These are phyloP conservation scores for Linnemannia schmuckeri DNA, from an alignment of 192 early-diverging fungal species.

Conservation along the genomic window DNA sequence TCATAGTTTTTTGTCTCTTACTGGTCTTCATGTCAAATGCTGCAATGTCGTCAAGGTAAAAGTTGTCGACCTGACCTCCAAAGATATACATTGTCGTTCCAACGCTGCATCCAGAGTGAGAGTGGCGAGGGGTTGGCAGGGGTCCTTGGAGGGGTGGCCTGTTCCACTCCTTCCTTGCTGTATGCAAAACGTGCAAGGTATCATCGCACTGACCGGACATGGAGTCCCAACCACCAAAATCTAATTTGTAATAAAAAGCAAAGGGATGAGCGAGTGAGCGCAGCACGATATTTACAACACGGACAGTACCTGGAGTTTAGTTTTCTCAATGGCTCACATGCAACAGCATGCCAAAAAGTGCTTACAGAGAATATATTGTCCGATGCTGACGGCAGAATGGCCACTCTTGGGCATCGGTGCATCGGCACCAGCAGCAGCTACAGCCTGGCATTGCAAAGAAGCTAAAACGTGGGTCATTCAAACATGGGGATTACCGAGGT, in stretches of 20 bases:
- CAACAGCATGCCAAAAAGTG: background rate
- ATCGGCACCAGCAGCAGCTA: constrained; percentile 54
- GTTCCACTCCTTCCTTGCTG: constrained; percentile 54
- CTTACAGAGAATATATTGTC: constrained; percentile 62
- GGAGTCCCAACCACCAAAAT: constrained; percentile 52
- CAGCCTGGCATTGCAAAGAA: constrained; percentile 38
- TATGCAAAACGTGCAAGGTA: constrained; percentile 48
- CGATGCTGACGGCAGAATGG: constrained; percentile 60
- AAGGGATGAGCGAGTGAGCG: constrained; percentile 1
- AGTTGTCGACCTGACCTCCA: constrained; percentile 47
- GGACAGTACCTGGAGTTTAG: background rate
- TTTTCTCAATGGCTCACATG: background rate
- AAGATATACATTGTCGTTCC: constrained; percentile 58
- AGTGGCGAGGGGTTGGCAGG: constrained; percentile 45
- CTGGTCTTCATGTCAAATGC: constrained; percentile 63
- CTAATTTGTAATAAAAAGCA: constrained; percentile 10
- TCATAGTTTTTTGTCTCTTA: background rate
- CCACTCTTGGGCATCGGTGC: constrained; percentile 60
- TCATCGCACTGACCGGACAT: constrained; percentile 52
- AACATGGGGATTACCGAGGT: background rate
- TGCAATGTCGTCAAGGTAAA: constrained; percentile 61
- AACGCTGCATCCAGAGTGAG: constrained; percentile 37
- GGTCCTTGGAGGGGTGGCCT: constrained; percentile 45
- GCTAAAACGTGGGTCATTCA: constrained; percentile 6
- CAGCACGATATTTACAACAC: too few relatives aligned